Base-by-base conservation (phyloP, 2,329 filamentous ascomycete genomes). In the Endoconidiophora laricicola region DNA sequence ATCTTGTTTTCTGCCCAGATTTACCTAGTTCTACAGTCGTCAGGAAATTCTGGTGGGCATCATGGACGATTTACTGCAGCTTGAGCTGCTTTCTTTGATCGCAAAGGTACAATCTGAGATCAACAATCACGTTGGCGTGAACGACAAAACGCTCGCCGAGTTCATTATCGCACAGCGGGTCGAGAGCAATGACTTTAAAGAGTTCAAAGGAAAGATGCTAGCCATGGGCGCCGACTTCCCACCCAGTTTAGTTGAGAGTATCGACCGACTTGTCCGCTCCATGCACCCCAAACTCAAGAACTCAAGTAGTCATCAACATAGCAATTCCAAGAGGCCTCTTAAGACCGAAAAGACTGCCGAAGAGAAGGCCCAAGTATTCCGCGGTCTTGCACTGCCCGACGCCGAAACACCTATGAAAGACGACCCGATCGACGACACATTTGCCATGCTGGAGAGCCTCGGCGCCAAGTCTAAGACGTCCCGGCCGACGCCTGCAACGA, bases 21-120 rank as follows among this genome's bases (percentile, higher is more conserved):
- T 20, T 20, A 7, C 36, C 18, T 10, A 38, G 6, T 22, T 20
- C 18, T 39, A 20, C 33, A 4, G 16, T 33, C 46, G 26, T 36
- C 6, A 16, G 16, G 12, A 24, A 24, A 18, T 33, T 43, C 20
- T 33, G 12, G 29, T 45, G 22, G 29, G 20, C 58, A 63, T 58
- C 56, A 94, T 95, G 86, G 87, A 94, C 62, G 90, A 95, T 61
- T 75, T 98, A 57, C 78, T 85, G 64, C 84, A 86, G 58, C 79
- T 98, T 62, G 91, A 98, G 72, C 73, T 93, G 54, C 75, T 98
- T 49, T 94, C 88, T 59, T 80, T 98, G 60, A 87, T 96, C 51
- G 91, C 86, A 46, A 94, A 90, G 65, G 86, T 98, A 58, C 87
- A 87, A 12, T 90, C 84, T 16, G 91, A 98, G 66, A 73, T 98